Evolutionary conservation across 129 eudicot genomes (phyloP).

Genomic region (Chrysanthemum lavandulifolium): DNA sequence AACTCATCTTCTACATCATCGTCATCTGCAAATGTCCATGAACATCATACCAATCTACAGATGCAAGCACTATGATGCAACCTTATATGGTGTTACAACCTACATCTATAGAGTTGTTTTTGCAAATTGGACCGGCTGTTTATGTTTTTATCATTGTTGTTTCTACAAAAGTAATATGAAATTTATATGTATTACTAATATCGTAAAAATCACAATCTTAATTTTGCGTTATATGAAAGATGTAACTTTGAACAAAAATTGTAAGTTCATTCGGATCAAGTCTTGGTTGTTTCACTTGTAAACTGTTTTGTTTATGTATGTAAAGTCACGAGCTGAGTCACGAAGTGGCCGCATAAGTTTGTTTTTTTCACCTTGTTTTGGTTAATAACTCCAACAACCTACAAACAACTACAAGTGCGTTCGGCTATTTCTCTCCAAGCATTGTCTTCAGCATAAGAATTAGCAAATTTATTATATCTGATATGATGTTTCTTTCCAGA

Average conservation of each 20-base stretch:
- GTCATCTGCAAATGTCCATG: slow-evolving; percentile 44
- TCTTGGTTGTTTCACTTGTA: too few relatives aligned
- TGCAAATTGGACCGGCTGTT: slow-evolving; percentile 19
- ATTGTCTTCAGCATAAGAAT: too few relatives aligned
- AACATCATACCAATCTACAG: slow-evolving; percentile 63
- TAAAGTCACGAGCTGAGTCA: too few relatives aligned
- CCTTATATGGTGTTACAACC: not conserved
- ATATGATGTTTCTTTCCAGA: too few relatives aligned
- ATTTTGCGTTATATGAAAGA: not conserved
- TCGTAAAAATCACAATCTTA: not conserved
- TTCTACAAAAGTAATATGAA: slow-evolving; percentile 13
- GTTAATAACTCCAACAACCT: too few relatives aligned
- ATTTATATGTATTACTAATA: slow-evolving; percentile 6
- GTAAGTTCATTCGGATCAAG: not conserved
- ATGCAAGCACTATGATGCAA: slow-evolving; percentile 63
- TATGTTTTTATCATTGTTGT: not conserved
- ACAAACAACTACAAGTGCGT: too few relatives aligned
- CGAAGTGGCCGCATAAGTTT: too few relatives aligned
- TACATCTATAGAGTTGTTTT: slow-evolving; percentile 22
- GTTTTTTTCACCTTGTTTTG: too few relatives aligned
- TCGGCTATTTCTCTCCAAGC: too few relatives aligned
- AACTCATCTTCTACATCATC: slow-evolving; percentile 41
- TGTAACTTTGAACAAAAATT: not conserved
- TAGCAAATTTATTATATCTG: too few relatives aligned
- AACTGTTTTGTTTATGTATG: too few relatives aligned